These are phyloP conservation scores for Davidsoniella virescens DNA, from an alignment of 2,329 filamentous ascomycete genomes.

Conservation along the genomic window DNA sequence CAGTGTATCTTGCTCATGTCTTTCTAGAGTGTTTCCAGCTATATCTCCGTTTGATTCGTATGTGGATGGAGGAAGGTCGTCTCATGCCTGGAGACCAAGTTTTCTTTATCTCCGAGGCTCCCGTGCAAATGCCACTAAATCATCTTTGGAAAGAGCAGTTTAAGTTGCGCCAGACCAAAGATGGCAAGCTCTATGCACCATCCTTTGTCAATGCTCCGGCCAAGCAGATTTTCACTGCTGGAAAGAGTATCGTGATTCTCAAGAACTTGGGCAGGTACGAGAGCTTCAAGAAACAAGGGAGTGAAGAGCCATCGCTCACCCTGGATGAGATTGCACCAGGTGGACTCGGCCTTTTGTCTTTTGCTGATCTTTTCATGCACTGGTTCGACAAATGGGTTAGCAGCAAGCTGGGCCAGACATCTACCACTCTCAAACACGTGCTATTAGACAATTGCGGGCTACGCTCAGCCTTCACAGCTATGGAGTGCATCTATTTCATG, in stretches of 20 bases:
- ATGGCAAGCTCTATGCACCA: conserved; percentile 51
- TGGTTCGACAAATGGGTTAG: conserved; percentile 64
- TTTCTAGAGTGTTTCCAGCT: conserved; percentile 72
- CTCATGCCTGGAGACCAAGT: conserved; percentile 47
- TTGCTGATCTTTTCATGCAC: conserved; percentile 55
- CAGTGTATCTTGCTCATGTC: conserved; percentile 46
- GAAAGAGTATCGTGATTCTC: conserved; percentile 79
- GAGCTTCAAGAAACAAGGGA: conserved; percentile 18
- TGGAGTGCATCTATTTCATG: conserved; percentile 63
- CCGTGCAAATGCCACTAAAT: conserved; percentile 38
- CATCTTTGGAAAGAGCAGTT: conserved; percentile 67
- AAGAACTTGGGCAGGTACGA: conserved; percentile 47
- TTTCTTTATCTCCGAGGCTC: conserved; percentile 56
- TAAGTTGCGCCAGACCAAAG: conserved; percentile 42
- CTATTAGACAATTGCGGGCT: conserved; percentile 57
- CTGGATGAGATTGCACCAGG: conserved; percentile 39
- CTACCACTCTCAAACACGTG: conserved; percentile 44
- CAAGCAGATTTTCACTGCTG: conserved; percentile 64
- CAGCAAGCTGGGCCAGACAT: conserved; percentile 55
- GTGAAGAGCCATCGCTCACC: conserved; percentile 32
- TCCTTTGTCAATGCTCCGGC: conserved; percentile 56
- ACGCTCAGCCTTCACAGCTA: conserved; percentile 42
- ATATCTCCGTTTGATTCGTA: conserved; percentile 62
- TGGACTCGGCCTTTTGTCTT: conserved; percentile 40
- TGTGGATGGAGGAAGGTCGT: conserved; percentile 73